Evolutionary conservation across 441 rosid species (phyloP).

Genomic region (Corymbia calophylla): DNA sequence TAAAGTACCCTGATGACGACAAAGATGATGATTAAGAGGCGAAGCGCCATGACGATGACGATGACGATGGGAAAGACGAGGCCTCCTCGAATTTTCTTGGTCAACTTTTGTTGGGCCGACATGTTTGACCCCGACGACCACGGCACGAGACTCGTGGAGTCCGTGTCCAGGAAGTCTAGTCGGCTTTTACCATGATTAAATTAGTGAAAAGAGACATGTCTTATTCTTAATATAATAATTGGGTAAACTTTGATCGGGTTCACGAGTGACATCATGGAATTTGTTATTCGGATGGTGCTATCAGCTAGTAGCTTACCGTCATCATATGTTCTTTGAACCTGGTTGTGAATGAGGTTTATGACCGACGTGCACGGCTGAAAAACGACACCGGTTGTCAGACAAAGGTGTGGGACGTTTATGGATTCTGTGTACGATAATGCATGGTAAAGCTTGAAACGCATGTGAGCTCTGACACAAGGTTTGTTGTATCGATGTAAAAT

Average conservation of each 20-base stretch:
- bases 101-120: neutral
- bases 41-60: neutral
- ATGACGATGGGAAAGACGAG: neutral
- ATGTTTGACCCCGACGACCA: neutral
- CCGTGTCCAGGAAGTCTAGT: neutral
- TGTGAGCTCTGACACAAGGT: rapidly evolving
- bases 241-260: neutral
- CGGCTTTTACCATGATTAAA: neutral
- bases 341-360: neutral
- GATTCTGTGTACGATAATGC: neutral
- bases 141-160: neutral
- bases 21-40: too few relatives aligned
- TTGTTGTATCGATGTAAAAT: rapidly evolving
- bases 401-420: neutral
- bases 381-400: neutral
- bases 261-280: neutral
- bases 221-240: neutral
- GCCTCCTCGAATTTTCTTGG: neutral
- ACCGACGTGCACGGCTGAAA: neutral
- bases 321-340: neutral
- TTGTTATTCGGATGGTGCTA: neutral
- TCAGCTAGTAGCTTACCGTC: neutral
- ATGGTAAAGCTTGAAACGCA: neutral
- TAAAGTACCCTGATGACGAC: too few relatives aligned
- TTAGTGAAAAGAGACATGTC: neutral